phyloP scores from a whole-genome alignment of 345 rosid species.

The Eucalyptus polyanthemos region DNA sequence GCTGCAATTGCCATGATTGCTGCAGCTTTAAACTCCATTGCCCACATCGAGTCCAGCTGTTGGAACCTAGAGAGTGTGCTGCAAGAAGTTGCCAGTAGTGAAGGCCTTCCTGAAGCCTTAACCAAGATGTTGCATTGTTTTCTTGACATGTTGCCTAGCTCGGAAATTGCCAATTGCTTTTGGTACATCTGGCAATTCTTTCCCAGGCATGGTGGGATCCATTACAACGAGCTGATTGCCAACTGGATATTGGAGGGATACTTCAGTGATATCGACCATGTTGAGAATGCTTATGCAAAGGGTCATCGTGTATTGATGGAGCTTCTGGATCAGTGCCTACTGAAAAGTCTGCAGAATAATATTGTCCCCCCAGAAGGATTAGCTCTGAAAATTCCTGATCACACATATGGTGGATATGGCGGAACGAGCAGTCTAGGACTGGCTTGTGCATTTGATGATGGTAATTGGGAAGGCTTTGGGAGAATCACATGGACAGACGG shows the following conservation, averaged over 20 bases:
- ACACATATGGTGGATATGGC: not conserved
- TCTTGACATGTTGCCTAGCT: not conserved
- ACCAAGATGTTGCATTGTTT: not conserved
- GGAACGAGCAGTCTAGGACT: slow-evolving; percentile 19
- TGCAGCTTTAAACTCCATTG: slow-evolving; percentile 4
- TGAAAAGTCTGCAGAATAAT: slow-evolving; percentile 40
- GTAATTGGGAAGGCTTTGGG: slow-evolving; percentile 13
- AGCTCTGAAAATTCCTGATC: slow-evolving; percentile 3
- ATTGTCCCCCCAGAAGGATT: slow-evolving; percentile 24
- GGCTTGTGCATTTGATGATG: not conserved
- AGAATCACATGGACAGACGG: slow-evolving; percentile 31
- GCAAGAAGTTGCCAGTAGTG: not conserved
- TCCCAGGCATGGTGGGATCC: slow-evolving; percentile 14
- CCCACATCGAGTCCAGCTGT: not conserved
- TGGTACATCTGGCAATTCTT: slow-evolving; percentile 33
- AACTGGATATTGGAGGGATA: slow-evolving; percentile 62
- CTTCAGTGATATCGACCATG: slow-evolving; percentile 20
- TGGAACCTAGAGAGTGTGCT: not conserved
- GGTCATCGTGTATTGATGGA: slow-evolving; percentile 37
- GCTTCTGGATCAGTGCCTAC: slow-evolving; percentile 25
- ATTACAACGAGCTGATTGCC: slow-evolving; percentile 40
- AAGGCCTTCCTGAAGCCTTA: not conserved
- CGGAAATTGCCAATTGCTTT: slow-evolving; percentile 10
- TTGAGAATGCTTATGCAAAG: slow-evolving; percentile 22
- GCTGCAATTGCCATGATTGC: slow-evolving; percentile 4